Conservation (phyloP, 1,284 basidiomycete genomes). For the Pholiota adiposa region DNA sequence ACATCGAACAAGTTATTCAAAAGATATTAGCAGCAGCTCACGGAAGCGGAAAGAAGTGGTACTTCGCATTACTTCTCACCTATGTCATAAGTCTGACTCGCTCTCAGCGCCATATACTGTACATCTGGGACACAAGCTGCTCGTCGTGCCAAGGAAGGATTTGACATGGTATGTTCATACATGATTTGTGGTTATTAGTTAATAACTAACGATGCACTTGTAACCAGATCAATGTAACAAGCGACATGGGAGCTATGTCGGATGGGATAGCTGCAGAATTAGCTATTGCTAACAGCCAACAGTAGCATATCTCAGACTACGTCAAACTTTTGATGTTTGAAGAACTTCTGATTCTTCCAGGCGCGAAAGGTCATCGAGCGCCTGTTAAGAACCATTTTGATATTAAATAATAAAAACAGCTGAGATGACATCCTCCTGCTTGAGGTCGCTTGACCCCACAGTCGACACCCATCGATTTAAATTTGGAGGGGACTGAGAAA, state of each 20-base stretch:
- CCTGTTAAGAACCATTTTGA: too few species aligned
- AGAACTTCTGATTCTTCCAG: too few species aligned
- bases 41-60: slow-evolving; percentile 70
- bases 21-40: slow-evolving; percentile 58
- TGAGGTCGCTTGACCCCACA: too few species aligned
- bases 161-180: slow-evolving; percentile 56
- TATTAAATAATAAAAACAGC: too few species aligned
- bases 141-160: slow-evolving; percentile 55
- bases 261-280: slow-evolving; percentile 41
- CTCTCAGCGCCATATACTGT: slow-evolving; percentile 55
- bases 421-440: too few species aligned
- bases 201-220: background rate
- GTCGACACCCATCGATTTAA: too few species aligned
- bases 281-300: slow-evolving; percentile 20
- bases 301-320: background rate
- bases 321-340: background rate
- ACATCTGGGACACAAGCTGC: slow-evolving; percentile 52
- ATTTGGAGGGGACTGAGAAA: too few species aligned
- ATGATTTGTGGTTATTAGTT: too few species aligned
- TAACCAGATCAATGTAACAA: slow-evolving; percentile 56
- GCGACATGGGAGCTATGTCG: slow-evolving; percentile 50
- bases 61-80: background rate
- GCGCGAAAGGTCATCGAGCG: too few species aligned
- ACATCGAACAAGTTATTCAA: slow-evolving; percentile 66
- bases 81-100: too few species aligned